Conservation (phyloP, 129 eudicot species). For the Apium graveolens region DNA sequence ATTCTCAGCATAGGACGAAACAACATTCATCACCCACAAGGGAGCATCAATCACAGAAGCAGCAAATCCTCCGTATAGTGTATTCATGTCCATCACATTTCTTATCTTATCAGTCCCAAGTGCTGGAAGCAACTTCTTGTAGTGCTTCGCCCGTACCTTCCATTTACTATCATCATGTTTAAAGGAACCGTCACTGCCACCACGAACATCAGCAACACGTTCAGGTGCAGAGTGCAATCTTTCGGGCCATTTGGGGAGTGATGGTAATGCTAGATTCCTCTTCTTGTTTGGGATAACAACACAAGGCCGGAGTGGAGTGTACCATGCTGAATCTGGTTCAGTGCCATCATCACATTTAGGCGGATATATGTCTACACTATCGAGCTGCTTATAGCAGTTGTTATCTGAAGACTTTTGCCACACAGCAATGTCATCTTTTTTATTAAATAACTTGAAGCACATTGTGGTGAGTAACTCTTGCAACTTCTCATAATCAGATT, state of each 20-base stretch:
- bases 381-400: conserved; percentile 74
- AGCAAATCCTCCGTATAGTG: conserved; percentile 85
- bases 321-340: conserved; percentile 93
- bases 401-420: conserved; percentile 79
- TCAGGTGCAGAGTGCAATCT: conserved; percentile 71
- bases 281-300: conserved; percentile 67
- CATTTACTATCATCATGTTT: conserved; percentile 77
- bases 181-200: conserved; percentile 83
- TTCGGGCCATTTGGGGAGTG: conserved; percentile 79
- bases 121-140: conserved; percentile 79
- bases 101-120: conserved; percentile 77
- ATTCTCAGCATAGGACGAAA: conserved; percentile 81
- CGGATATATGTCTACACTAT: conserved; percentile 70
- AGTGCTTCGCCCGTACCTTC: conserved; percentile 76
- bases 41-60: conserved; percentile 72
- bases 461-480: conserved; percentile 72
- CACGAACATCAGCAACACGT: conserved; percentile 61
- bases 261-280: conserved; percentile 40
- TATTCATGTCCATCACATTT: conserved; percentile 97
- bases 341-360: conserved; percentile 94
- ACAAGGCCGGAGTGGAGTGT: conserved; percentile 88
- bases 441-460: conserved; percentile 88
- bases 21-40: conserved; percentile 94
- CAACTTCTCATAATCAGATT: conserved; percentile 72
- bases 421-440: conserved; percentile 90